Percentiles rank a stretch among this genome's conserved stretches.
These are phyloP conservation scores for Chrysosphaeria jannelii DNA, from an alignment of 2,329 filamentous ascomycete species.

Conservation along the genomic window DNA sequence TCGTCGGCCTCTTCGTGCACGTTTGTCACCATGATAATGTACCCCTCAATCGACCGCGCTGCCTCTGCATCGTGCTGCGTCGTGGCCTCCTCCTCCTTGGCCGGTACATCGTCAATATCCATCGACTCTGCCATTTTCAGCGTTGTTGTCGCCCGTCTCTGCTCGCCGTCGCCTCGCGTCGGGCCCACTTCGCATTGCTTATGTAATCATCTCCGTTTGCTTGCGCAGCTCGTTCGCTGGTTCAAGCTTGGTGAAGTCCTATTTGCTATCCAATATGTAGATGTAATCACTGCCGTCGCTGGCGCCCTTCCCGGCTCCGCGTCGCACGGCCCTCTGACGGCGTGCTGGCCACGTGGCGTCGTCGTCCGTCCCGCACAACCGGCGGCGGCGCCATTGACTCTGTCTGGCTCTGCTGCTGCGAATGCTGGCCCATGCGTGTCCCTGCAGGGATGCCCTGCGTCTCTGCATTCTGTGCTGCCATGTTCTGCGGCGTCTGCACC, in stretches of 20 bases:
- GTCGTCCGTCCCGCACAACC: constrained; percentile 1
- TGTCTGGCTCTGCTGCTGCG: constrained; percentile 1
- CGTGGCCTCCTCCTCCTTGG: constrained; percentile 1
- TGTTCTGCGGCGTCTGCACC: constrained; percentile 3
- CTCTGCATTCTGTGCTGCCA: background rate
- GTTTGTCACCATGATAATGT: constrained; percentile 68
- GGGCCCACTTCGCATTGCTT: no score
- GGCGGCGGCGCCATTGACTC: constrained; percentile 3
- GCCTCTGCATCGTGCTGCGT: constrained; percentile 47
- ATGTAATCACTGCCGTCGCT: no score
- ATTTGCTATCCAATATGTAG: no score
- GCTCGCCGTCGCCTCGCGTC: no score
- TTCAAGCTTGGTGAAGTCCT: no score
- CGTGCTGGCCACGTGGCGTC: constrained; percentile 1
- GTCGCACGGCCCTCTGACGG: constrained; percentile 7
- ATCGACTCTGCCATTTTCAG: constrained; percentile 14
- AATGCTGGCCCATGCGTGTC: no score
- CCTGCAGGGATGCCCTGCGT: no score
- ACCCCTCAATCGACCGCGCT: constrained; percentile 65
- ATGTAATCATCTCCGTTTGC: no score
- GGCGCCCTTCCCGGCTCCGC: constrained; percentile 8
- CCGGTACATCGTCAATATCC: constrained; percentile 3
- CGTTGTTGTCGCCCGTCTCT: no score
- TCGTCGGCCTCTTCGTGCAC: constrained; percentile 70
- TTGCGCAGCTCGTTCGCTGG: no score